These are phyloP conservation scores for Orychophragmus violaceus DNA, from an alignment of 345 rosid genomes.

Conservation along the genomic window DNA sequence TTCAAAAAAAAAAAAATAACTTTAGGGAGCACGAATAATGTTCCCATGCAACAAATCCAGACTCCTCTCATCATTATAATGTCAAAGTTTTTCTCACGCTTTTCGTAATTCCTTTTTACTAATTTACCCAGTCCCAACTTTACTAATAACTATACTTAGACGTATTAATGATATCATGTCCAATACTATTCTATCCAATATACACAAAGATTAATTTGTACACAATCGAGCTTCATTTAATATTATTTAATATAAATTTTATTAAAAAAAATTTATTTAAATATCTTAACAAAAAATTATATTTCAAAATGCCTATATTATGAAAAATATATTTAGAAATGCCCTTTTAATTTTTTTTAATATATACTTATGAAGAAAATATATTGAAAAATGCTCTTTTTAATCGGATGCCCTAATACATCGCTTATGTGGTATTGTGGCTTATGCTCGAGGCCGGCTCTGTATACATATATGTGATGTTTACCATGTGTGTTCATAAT, in stretches of 20 bases:
- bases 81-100: constrained; percentile 25
- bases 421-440: no score
- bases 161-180: not conserved
- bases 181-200: not conserved
- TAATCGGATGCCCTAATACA: no score
- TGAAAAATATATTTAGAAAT: no score
- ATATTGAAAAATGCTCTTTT: no score
- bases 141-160: not conserved
- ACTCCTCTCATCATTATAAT: constrained; percentile 46
- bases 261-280: no score
- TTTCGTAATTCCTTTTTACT: not conserved
- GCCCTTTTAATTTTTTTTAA: no score
- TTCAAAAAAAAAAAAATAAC: no score
- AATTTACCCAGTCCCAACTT: not conserved
- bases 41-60: constrained; percentile 39
- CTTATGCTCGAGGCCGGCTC: no score
- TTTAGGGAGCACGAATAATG: constrained; percentile 48
- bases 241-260: no score
- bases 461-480: constrained; percentile 11
- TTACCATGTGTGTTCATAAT: constrained; percentile 26
- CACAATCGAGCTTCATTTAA: not conserved
- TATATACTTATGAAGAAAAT: no score
- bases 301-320: no score
- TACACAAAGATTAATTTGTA: not conserved
- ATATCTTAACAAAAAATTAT: no score